phyloP scores from a whole-genome alignment of 345 rosid species.

The Corchorus capsularis region DNA sequence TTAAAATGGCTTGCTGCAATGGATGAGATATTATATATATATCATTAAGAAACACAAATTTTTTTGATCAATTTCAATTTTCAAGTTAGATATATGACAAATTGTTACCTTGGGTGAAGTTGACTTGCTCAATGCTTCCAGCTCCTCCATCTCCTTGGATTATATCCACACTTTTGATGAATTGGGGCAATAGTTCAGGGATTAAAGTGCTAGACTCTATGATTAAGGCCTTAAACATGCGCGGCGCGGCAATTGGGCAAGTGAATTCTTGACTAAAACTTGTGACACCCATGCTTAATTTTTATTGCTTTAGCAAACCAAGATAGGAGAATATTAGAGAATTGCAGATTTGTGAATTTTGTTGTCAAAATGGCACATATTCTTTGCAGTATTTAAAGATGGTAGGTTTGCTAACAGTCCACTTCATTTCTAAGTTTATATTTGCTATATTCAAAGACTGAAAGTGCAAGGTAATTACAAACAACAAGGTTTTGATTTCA shows the following conservation, averaged over 20 bases:
- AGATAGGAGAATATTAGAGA: background rate
- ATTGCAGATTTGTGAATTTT: background rate
- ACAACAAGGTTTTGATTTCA: background rate
- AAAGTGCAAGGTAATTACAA: background rate
- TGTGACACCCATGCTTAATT: conserved; percentile 28
- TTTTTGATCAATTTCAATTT: too few species aligned
- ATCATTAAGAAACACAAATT: too few species aligned
- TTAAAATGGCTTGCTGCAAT: conserved; percentile 23
- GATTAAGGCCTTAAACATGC: conserved; percentile 38
- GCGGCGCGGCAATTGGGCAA: conserved; percentile 22
- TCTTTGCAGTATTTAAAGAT: background rate
- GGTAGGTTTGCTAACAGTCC: background rate
- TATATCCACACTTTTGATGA: conserved; percentile 32
- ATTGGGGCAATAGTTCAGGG: conserved; percentile 37
- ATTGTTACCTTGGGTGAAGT: conserved; percentile 30
- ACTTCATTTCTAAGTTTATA: background rate
- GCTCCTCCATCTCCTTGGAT: conserved; percentile 32
- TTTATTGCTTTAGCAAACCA: background rate
- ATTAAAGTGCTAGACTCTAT: conserved; percentile 34
- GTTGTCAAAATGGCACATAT: background rate
- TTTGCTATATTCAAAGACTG: background rate
- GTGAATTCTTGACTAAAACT: conserved; percentile 26
- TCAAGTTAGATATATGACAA: too few species aligned
- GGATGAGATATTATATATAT: background rate
- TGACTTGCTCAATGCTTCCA: conserved; percentile 38